phyloP scores from a whole-genome alignment of 2,329 filamentous ascomycete genomes.

The Apiospora koreana region DNA sequence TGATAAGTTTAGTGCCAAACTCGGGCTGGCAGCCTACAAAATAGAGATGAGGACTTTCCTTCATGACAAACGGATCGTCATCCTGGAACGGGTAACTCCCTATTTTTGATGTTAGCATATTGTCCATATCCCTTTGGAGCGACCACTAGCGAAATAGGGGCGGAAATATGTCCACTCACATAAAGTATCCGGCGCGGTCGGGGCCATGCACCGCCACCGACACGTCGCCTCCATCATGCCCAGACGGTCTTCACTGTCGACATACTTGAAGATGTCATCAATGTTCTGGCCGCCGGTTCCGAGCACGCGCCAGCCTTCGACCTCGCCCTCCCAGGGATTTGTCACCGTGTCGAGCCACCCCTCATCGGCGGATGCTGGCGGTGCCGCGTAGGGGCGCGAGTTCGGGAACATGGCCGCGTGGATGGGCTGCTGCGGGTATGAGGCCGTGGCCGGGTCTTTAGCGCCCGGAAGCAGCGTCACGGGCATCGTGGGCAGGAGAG shows the following conservation, averaged over 20 bases:
- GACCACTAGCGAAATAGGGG: background rate
- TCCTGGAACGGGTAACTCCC: slow-evolving; percentile 97
- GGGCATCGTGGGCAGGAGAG: slow-evolving; percentile 81
- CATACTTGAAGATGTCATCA: slow-evolving; percentile 90
- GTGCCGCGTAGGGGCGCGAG: slow-evolving; percentile 66
- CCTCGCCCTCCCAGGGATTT: slow-evolving; percentile 88
- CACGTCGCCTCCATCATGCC: slow-evolving; percentile 95
- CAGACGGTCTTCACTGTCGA: slow-evolving; percentile 74
- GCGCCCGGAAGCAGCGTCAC: slow-evolving; percentile 85
- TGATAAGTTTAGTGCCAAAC: slow-evolving; percentile 72
- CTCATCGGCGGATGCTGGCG: slow-evolving; percentile 45
- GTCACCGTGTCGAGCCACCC: slow-evolving; percentile 88
- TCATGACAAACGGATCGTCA: slow-evolving; percentile 86
- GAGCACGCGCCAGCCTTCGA: slow-evolving; percentile 87
- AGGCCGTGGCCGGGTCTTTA: slow-evolving; percentile 84
- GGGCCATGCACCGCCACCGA: slow-evolving; percentile 86
- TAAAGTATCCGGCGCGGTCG: slow-evolving; percentile 92
- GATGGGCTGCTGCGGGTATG: slow-evolving; percentile 89
- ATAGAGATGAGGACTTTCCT: slow-evolving; percentile 84
- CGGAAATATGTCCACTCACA: slow-evolving; percentile 59
- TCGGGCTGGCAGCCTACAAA: slow-evolving; percentile 83
- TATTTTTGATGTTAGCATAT: slow-evolving; percentile 34
- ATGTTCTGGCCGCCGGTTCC: slow-evolving; percentile 91
- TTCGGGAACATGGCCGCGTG: slow-evolving; percentile 89
- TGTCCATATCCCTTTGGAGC: background rate